Conservation (phyloP, 768 basidiomycete genomes). For the Sporobolomyces roseus region DNA sequence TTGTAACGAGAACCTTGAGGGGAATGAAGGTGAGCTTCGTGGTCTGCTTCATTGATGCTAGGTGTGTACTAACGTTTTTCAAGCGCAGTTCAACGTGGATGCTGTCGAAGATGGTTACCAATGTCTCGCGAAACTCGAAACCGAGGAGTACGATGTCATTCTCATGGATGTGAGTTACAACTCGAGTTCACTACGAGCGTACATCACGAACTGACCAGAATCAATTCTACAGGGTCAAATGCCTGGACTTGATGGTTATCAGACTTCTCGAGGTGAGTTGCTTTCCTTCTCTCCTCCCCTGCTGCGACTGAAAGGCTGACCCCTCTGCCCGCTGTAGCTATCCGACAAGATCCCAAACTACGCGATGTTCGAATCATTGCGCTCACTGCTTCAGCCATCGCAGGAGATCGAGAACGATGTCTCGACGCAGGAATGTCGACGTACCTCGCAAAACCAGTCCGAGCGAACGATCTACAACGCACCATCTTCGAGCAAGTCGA, state of each 20-base stretch:
- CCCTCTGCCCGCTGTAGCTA: too few relatives aligned
- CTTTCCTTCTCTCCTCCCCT: too few relatives aligned
- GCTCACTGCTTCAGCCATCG: conserved; percentile 93
- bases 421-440: conserved; percentile 64
- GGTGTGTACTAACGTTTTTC: too few relatives aligned
- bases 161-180: conserved; percentile 44
- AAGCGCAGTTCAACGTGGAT: conserved; percentile 42
- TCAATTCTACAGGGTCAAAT: conserved; percentile 17
- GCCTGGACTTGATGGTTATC: conserved; percentile 33
- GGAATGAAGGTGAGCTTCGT: conserved; percentile 24
- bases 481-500: conserved; percentile 27
- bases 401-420: conserved; percentile 71
- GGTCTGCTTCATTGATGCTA: too few relatives aligned
- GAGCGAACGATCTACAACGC: conserved; percentile 21
- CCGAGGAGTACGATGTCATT: conserved; percentile 45
- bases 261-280: too few relatives aligned
- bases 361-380: conserved; percentile 80
- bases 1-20: conserved; percentile 15
- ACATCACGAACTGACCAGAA: neutral
- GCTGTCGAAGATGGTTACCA: conserved; percentile 46
- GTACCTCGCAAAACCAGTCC: conserved; percentile 39
- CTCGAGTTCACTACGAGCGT: neutral
- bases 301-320: conserved; percentile 18
- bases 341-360: conserved; percentile 15
- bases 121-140: conserved; percentile 45